Base-by-base conservation (phyloP, 257 asterid genomes). In the Catharanthus roseus region DNA sequence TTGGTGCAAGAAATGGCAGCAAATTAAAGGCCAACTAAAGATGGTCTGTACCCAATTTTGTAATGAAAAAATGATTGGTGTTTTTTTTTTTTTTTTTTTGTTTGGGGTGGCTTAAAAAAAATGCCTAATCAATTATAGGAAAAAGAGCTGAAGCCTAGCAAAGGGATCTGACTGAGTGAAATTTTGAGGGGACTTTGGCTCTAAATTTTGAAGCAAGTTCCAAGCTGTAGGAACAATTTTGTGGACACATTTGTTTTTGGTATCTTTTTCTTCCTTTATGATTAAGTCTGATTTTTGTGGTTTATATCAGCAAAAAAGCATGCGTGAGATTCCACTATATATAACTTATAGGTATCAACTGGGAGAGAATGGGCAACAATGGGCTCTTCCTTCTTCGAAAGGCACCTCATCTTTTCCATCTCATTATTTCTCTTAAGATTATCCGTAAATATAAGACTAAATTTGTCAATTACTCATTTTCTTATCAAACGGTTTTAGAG, bases 11-110 rank as follows among this genome's bases (percentile, higher is more conserved):
- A 41, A 53, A 73, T 3, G 53, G 45, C 31, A 63, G 56, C n/a
- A n/a, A n/a, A n/a, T n/a, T n/a, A n/a, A 39, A 9, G 18, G 0
- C 69, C 67, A 73, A 41, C 67, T 38, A 55, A 7, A 53, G 15
- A 65, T 53, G 72, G 77, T 65, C 72, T 65, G n/a, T n/a, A 67
- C 38, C 67, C 73, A 56, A 42, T 67, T 74, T 55, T 56, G 72
- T 42, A 61, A 29, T n/a, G 4, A 42, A 18, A 61, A 26, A 55
- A 74, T 66, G 31, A 21, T 74, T 53, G 34, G 75, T 18, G 7
- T 23, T 26, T 41, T 18, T 65, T 21, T 8, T 23, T 29, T 15
- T 31, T 2, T 62, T 13, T 3, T 3, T 38, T 38, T 3, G 42
- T 38, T 38, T 8, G 42, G 42, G 42, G 42, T 38, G 42, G 42